These are phyloP conservation scores for Boletus huronensis DNA, from an alignment of 768 basidiomycete species.

Conservation along the genomic window DNA sequence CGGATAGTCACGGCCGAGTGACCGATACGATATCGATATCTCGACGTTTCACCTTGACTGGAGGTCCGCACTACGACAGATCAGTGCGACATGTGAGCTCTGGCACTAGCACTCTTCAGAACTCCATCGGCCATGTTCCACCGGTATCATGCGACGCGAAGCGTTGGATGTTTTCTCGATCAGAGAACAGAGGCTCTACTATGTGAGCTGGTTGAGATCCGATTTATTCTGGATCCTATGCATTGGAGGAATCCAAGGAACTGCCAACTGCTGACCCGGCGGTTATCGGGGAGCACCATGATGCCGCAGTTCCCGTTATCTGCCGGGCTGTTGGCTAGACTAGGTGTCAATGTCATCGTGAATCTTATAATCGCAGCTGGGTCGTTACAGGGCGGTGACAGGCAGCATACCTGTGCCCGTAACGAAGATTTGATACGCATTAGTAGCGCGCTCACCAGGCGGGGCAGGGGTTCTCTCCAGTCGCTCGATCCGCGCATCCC, in stretches of 20 bases:
- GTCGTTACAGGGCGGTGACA: neutral
- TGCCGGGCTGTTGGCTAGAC: neutral
- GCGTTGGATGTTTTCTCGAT: too few species aligned
- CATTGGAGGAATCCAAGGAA: too few species aligned
- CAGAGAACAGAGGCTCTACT: neutral
- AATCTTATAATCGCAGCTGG: neutral
- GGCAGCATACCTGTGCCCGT: too few species aligned
- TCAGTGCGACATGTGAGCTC: neutral
- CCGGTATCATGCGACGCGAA: neutral
- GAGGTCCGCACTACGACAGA: too few species aligned
- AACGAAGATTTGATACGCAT: too few species aligned
- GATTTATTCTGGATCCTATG: neutral
- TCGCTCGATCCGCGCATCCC: too few species aligned
- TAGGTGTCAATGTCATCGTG: neutral
- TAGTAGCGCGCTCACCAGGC: too few species aligned
- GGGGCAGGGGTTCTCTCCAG: too few species aligned
- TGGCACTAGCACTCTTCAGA: neutral
- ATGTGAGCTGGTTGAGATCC: neutral
- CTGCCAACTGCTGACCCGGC: too few species aligned
- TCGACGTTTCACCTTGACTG: neutral
- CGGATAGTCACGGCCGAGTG: too few species aligned
- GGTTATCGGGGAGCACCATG: too few species aligned
- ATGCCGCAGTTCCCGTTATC: neutral
- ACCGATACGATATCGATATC: too few species aligned
- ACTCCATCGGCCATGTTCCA: neutral